phyloP scores from a whole-genome alignment of 1,139 yeast species.

The Debaryomyces robertsiae region DNA sequence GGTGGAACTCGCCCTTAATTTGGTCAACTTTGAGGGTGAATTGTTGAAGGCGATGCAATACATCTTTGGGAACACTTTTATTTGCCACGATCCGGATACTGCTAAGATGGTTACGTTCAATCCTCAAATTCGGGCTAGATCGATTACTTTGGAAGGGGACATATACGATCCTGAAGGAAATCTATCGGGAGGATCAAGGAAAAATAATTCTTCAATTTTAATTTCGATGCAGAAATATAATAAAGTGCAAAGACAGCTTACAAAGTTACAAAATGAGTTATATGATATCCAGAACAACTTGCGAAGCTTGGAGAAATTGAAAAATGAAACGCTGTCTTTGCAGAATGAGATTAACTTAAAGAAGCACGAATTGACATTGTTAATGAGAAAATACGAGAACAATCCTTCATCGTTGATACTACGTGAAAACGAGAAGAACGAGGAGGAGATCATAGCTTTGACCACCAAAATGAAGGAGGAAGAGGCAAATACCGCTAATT shows the following conservation, averaged over 20 bases:
- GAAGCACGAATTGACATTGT: slow-evolving; percentile 65
- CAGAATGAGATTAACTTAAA: slow-evolving; percentile 69
- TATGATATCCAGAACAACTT: slow-evolving; percentile 44
- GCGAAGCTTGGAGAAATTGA: slow-evolving; percentile 44
- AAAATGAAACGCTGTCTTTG: slow-evolving; percentile 55
- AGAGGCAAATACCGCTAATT: slow-evolving; percentile 26
- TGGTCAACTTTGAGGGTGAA: slow-evolving; percentile 73
- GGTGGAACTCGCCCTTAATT: slow-evolving; percentile 83
- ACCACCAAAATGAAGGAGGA: slow-evolving; percentile 40
- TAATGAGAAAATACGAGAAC: slow-evolving; percentile 60
- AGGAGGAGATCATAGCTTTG: slow-evolving; percentile 52
- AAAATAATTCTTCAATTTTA: slow-evolving; percentile 58
- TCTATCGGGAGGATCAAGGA: slow-evolving; percentile 91
- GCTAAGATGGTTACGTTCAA: slow-evolving; percentile 89
- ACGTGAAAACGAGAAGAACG: slow-evolving; percentile 51
- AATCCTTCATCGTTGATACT: slow-evolving; percentile 63
- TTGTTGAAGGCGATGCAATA: slow-evolving; percentile 84
- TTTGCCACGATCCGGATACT: slow-evolving; percentile 84
- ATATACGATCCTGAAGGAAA: slow-evolving; percentile 96
- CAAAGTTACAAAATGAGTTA: slow-evolving; percentile 42
- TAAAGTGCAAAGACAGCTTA: slow-evolving; percentile 44
- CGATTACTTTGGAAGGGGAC: slow-evolving; percentile 95
- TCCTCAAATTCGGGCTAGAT: slow-evolving; percentile 74
- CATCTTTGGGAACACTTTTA: slow-evolving; percentile 84
- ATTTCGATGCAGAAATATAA: slow-evolving; percentile 71